Evolutionary conservation across 2,329 filamentous ascomycete genomes (phyloP).

Genomic region (Chaetomium olivaceum): DNA sequence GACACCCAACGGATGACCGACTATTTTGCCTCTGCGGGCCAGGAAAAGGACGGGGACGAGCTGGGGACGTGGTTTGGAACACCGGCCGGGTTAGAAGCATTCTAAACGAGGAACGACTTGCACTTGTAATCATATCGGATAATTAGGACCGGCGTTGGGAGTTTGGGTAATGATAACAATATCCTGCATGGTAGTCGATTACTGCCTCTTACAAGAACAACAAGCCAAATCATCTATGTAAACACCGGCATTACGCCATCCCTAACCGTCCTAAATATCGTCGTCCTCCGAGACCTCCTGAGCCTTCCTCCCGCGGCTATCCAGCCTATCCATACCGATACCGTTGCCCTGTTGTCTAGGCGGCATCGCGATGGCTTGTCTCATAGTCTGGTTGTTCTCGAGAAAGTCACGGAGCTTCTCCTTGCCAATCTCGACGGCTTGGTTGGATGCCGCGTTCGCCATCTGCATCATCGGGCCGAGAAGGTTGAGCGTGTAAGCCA

Average conservation of each 20-base stretch:
- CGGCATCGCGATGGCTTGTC: constrained; percentile 79
- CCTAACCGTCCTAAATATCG: constrained; percentile 49
- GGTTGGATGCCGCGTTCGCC: constrained; percentile 81
- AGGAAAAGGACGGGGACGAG: constrained; percentile 60
- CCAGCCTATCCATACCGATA: constrained; percentile 61
- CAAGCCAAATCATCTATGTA: constrained; percentile 16
- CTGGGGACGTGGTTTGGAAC: constrained; percentile 81
- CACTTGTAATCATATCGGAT: constrained; percentile 16
- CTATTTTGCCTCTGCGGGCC: constrained; percentile 59
- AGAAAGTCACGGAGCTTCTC: constrained; percentile 88
- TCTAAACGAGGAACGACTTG: constrained; percentile 46
- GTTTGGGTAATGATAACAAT: constrained; percentile 17
- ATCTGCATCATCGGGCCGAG: constrained; percentile 96
- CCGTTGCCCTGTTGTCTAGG: constrained; percentile 45
- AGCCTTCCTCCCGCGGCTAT: constrained; percentile 59
- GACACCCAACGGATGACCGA: constrained; percentile 71
- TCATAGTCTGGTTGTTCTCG: constrained; percentile 79
- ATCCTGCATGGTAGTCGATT: constrained; percentile 18
- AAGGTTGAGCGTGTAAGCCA: constrained; percentile 91
- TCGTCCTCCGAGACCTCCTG: constrained; percentile 50
- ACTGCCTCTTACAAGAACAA: constrained; percentile 7
- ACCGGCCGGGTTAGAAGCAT: constrained; percentile 67
- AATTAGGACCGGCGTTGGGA: neutral
- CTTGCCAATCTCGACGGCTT: constrained; percentile 89
- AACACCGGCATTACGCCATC: constrained; percentile 15